Base-by-base conservation (phyloP, 805 yeast species). In the Torulaspora microellipsoides region DNA sequence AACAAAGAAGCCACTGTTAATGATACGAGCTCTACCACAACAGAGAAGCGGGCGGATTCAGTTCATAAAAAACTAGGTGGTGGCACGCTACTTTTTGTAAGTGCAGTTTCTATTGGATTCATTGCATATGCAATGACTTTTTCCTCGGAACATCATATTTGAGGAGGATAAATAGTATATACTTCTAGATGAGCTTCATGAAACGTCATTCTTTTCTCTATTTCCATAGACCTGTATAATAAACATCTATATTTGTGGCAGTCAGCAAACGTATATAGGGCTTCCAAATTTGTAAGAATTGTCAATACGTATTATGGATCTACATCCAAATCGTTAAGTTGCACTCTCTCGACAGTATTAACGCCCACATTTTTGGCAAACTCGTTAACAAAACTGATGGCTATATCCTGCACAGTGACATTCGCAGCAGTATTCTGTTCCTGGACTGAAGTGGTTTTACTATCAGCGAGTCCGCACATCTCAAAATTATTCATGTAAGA, bases 381-480 rank as follows among this genome's bases (percentile, higher is more conserved):
- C 46, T 71, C 68, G n/a, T 64, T 57, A 1, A 70, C 77, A 48
- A 81, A 72, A 13, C 60, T 49, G 6, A 60, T 53, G 1, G 77
- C 72, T 10, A 80, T 72, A 3, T 65, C 66, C n/a, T 59, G 57
- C 1, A 68, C 64, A 15, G 54, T 35, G 1, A 55, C 27, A 7
- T 48, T 38, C 5, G 60, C 45, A 14, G 53, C 48, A 6, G 58
- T 60, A 3, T 58, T 62, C 36, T 58, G 55, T 12, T 66, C 60
- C 3, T 59, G 43, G 27, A 84, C 69, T 4, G 80, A 74, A 0
- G 84, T 78, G 23, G 85, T 83, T n/a, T 54, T 53, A 33, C 75
- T 73, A 6, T 75, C 78, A 0, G 83, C 78, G 28, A 90, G 68
- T 1, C 98, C 98, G 68, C 99, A 93, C 74, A 95, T 86, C 4